These are phyloP conservation scores for Erodium trifolium DNA, from an alignment of 441 rosid species.

Conservation along the genomic window DNA sequence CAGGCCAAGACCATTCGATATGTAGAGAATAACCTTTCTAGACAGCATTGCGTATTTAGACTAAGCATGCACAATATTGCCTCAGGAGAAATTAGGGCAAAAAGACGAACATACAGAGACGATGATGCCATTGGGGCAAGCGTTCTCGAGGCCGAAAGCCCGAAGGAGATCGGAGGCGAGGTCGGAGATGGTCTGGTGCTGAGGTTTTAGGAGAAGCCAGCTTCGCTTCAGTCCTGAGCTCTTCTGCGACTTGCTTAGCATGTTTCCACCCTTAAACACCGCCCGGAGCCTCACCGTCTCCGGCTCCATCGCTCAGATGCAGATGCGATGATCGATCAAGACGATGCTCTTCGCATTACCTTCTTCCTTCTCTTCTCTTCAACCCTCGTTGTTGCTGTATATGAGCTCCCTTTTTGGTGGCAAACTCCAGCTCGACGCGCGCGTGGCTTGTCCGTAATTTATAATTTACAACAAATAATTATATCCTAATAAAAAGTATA, in stretches of 20 bases:
- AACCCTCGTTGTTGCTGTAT: neutral
- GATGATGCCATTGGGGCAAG: slow-evolving; percentile 64
- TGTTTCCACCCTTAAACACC: slow-evolving; percentile 37
- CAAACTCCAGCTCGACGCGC: neutral
- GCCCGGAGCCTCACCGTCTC: slow-evolving; percentile 51
- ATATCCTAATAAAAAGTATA: no score
- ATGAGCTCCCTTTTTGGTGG: neutral
- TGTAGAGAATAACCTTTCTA: neutral
- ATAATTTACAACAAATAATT: no score
- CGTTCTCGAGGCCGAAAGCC: slow-evolving; percentile 44
- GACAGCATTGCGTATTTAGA: neutral
- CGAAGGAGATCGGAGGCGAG: slow-evolving; percentile 47
- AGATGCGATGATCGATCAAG: neutral
- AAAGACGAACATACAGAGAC: slow-evolving; percentile 40
- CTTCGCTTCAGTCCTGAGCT: slow-evolving; percentile 47
- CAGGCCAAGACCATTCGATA: neutral
- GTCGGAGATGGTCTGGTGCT: slow-evolving; percentile 55
- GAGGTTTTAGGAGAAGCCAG: slow-evolving; percentile 78
- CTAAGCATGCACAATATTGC: neutral
- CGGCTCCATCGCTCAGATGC: slow-evolving; percentile 24
- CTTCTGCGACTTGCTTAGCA: slow-evolving; percentile 47
- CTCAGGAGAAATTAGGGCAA: slow-evolving; percentile 18
- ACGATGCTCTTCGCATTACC: neutral
- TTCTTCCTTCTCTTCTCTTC: neutral
- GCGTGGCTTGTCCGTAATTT: neutral